A percentile compares a stretch with the other conserved stretches of the same genome.
phyloP scores from a whole-genome alignment of 129 eudicot species.

The Silybum marianum region DNA sequence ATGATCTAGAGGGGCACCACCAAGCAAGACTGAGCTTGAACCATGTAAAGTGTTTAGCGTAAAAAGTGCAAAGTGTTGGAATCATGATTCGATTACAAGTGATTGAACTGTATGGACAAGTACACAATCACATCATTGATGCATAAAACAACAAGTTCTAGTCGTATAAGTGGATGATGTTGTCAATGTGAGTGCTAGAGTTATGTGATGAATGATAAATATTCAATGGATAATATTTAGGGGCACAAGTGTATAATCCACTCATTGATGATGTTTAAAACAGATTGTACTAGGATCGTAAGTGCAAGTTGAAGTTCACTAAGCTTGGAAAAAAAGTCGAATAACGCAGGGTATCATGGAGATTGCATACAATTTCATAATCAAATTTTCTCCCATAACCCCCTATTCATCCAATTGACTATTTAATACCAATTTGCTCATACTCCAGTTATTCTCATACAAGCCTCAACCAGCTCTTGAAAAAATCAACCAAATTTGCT shows the following conservation, averaged over 20 bases:
- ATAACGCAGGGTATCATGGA: neutral
- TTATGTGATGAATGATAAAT: neutral
- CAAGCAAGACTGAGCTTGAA: neutral
- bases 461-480: neutral
- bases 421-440: neutral
- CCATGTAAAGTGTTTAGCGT: neutral
- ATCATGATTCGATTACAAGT: neutral
- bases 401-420: neutral
- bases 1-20: neutral
- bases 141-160: neutral
- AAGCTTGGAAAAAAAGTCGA: neutral
- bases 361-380: neutral
- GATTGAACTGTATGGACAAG: neutral
- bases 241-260: neutral
- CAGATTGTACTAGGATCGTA: constrained; percentile 1
- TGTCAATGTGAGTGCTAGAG: neutral
- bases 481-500: too few relatives aligned
- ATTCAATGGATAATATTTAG: neutral
- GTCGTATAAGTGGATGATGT: neutral
- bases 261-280: neutral
- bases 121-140: neutral
- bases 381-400: neutral
- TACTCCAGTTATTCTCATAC: neutral
- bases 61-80: neutral
- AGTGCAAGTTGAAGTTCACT: neutral